Conservation (phyloP, 1,284 basidiomycete genomes). For the Kalmanozyma brasiliensis region DNA sequence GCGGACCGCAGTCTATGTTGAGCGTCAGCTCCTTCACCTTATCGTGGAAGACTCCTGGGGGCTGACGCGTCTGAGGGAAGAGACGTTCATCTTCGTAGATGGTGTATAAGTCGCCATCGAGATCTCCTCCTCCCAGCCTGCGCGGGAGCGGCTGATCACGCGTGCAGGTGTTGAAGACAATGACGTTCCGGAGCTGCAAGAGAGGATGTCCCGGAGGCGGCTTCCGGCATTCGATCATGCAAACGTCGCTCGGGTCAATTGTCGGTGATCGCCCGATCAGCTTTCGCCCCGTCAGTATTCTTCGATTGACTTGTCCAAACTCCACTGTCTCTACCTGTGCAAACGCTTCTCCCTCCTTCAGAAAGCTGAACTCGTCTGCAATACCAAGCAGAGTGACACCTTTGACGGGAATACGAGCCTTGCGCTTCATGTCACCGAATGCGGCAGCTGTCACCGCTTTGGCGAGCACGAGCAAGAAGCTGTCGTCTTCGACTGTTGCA, state of each 20-base stretch:
- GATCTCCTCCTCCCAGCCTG: conserved; percentile 42
- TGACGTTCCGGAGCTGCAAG: conserved; percentile 39
- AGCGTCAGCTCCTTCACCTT: conserved; percentile 71
- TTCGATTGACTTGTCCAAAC: conserved; percentile 3
- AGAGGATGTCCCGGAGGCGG: conserved; percentile 43
- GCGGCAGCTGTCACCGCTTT: conserved; percentile 28
- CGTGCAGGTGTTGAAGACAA: conserved; percentile 44
- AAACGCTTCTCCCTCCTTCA: conserved; percentile 45
- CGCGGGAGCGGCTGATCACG: conserved; percentile 26
- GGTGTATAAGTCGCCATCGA: conserved; percentile 69
- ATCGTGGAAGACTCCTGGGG: conserved; percentile 66
- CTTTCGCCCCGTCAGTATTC: conserved; percentile 32
- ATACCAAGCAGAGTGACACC: conserved; percentile 38
- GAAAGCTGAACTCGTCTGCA: conserved; percentile 42
- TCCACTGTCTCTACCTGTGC: conserved; percentile 32
- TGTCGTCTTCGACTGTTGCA: conserved; percentile 8
- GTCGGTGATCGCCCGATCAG: conserved; percentile 49
- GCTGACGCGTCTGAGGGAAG: conserved; percentile 71
- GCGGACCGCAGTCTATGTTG: conserved; percentile 72
- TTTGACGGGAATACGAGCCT: conserved; percentile 30
- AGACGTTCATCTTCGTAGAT: conserved; percentile 70
- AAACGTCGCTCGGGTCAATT: conserved; percentile 44
- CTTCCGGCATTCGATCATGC: conserved; percentile 33
- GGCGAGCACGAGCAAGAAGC: conserved; percentile 29
- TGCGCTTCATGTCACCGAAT: conserved; percentile 46